These are phyloP conservation scores for Colletotrichum theobromicola DNA, from an alignment of 2,329 filamentous ascomycete genomes.

Conservation along the genomic window DNA sequence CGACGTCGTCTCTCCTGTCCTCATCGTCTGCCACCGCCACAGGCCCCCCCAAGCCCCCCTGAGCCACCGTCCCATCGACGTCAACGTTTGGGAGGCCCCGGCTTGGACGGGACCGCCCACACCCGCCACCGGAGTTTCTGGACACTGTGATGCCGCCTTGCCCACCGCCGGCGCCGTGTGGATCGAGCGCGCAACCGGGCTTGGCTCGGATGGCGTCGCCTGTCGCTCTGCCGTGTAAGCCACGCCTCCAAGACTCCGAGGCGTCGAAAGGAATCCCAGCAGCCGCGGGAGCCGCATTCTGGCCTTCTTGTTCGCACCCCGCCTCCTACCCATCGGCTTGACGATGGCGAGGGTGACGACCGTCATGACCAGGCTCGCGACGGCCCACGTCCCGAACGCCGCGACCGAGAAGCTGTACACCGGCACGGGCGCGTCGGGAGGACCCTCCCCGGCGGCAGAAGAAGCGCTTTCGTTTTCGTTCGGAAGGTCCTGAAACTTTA, in stretches of 20 bases:
- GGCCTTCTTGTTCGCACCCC: not conserved
- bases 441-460: not conserved
- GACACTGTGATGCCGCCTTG: not conserved
- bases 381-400: constrained; percentile 12
- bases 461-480: constrained; percentile 9
- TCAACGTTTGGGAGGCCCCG: not conserved
- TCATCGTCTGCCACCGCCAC: not conserved
- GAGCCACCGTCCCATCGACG: not conserved
- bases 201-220: not conserved
- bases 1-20: not conserved
- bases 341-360: not conserved
- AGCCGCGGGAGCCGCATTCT: not conserved
- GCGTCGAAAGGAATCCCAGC: not conserved
- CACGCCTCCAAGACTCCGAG: not conserved
- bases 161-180: not conserved
- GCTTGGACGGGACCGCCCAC: not conserved
- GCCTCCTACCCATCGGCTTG: not conserved
- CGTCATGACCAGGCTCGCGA: constrained; percentile 13
- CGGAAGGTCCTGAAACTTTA: constrained; percentile 16
- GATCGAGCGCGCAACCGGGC: not conserved
- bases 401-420: constrained; percentile 12
- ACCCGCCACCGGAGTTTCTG: not conserved
- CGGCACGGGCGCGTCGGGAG: not conserved
- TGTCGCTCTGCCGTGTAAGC: not conserved
- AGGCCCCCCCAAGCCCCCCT: not conserved